Percentiles rank a stretch among this genome's conserved stretches.
Conservation (phyloP, 176 grass and related monocot species). For the Oryza officinalis region DNA sequence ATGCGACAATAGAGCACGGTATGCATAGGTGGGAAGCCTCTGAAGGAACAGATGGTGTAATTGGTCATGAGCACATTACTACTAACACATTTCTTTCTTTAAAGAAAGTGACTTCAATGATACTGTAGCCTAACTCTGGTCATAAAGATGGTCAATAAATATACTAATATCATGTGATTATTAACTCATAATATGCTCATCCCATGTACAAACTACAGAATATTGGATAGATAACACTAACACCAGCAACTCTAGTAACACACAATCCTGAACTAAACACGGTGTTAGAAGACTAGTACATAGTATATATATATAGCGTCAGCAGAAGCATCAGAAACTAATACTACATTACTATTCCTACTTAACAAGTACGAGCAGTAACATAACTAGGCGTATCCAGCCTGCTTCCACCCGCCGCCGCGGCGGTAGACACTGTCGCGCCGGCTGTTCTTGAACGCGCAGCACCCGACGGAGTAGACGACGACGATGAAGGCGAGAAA, state of each 20-base stretch:
- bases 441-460: constrained; percentile 62
- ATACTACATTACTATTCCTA: background rate
- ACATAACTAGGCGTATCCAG: constrained; percentile 8
- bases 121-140: background rate
- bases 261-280: background rate
- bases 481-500: constrained; percentile 53
- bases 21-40: no score
- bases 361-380: background rate
- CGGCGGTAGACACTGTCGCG: constrained; percentile 36
- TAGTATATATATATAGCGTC: background rate
- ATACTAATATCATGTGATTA: background rate
- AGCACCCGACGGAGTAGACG: constrained; percentile 43
- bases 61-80: no score
- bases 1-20: no score
- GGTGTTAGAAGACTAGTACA: background rate
- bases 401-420: constrained; percentile 28
- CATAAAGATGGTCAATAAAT: background rate
- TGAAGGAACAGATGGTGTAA: no score
- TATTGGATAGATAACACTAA: background rate
- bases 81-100: no score
- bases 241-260: background rate
- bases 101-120: background rate
- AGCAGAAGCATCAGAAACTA: background rate
- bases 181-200: background rate
- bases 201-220: background rate